These are phyloP conservation scores for Ciborinia camelliae DNA, from an alignment of 2,329 filamentous ascomycete genomes.

Conservation along the genomic window DNA sequence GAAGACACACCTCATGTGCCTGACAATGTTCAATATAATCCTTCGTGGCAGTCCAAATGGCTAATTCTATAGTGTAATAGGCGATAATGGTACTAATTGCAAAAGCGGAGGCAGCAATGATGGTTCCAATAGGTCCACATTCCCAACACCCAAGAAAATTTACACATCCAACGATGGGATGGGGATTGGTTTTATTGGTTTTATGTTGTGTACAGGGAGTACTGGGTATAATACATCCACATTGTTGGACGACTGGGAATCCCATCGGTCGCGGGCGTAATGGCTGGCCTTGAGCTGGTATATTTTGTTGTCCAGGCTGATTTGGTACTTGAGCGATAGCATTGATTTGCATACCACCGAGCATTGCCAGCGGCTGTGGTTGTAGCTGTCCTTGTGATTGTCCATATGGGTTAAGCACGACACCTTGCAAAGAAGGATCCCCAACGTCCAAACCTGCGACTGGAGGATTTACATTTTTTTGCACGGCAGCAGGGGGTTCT, in stretches of 20 bases:
- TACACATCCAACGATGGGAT: neutral
- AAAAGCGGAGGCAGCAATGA: neutral
- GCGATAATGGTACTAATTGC: neutral
- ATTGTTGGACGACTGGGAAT: neutral
- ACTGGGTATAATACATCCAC: neutral
- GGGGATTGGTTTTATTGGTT: neutral
- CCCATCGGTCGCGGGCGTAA: neutral
- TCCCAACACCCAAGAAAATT: neutral
- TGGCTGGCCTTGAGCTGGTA: neutral
- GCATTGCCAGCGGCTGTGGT: neutral
- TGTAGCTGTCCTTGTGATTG: neutral
- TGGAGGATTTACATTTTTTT: neutral
- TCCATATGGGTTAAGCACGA: too few relatives aligned
- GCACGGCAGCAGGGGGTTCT: neutral
- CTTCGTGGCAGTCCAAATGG: conserved; percentile 10
- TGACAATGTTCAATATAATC: conserved; percentile 13
- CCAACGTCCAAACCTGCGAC: neutral
- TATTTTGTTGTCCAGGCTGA: neutral
- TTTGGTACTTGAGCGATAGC: neutral
- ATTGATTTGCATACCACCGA: neutral
- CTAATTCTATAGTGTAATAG: neutral
- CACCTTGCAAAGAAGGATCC: neutral
- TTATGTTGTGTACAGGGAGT: neutral
- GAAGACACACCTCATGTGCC: neutral
- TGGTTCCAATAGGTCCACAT: neutral